Evolutionary conservation across 2,329 filamentous ascomycete genomes (phyloP).

Genomic region (Paracamarosporium sp.): DNA sequence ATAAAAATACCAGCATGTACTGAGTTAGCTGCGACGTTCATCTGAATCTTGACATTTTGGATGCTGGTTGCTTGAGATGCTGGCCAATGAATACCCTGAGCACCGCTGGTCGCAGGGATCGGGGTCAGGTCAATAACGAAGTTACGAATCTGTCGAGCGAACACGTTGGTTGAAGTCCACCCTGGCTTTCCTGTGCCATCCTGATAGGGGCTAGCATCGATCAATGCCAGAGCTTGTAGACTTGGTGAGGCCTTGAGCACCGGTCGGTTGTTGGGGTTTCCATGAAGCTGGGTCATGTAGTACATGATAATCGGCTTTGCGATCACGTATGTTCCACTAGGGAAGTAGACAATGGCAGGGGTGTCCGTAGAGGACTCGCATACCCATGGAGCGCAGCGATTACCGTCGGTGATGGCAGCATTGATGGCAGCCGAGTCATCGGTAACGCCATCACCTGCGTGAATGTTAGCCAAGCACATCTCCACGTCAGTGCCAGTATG

Average conservation of each 20-base stretch:
- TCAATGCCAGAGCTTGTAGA: conserved; percentile 63
- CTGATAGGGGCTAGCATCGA: conserved; percentile 63
- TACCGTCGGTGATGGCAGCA: conserved; percentile 51
- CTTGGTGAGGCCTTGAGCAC: conserved; percentile 60
- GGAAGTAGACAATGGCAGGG: conserved; percentile 61
- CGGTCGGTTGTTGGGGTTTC: conserved; percentile 64
- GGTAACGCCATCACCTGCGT: conserved; percentile 44
- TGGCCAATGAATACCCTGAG: conserved; percentile 58
- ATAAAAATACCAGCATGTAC: conserved; percentile 57
- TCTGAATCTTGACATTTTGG: conserved; percentile 54
- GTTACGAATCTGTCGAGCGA: conserved; percentile 71
- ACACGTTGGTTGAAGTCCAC: conserved; percentile 65
- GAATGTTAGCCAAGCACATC: conserved; percentile 15
- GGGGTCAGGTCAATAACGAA: conserved; percentile 65
- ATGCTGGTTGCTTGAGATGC: conserved; percentile 55
- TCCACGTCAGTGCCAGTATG: not conserved
- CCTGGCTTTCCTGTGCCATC: conserved; percentile 46
- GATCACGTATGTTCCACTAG: conserved; percentile 17
- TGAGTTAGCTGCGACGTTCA: conserved; percentile 51
- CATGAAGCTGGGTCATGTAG: conserved; percentile 69
- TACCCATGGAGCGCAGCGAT: conserved; percentile 51
- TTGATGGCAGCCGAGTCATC: conserved; percentile 64
- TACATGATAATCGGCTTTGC: conserved; percentile 63
- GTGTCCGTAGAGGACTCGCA: conserved; percentile 58
- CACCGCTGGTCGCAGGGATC: conserved; percentile 53